Conservation (phyloP, 1,139 yeast species). For the Zygosaccharomyces pseudobailii region DNA sequence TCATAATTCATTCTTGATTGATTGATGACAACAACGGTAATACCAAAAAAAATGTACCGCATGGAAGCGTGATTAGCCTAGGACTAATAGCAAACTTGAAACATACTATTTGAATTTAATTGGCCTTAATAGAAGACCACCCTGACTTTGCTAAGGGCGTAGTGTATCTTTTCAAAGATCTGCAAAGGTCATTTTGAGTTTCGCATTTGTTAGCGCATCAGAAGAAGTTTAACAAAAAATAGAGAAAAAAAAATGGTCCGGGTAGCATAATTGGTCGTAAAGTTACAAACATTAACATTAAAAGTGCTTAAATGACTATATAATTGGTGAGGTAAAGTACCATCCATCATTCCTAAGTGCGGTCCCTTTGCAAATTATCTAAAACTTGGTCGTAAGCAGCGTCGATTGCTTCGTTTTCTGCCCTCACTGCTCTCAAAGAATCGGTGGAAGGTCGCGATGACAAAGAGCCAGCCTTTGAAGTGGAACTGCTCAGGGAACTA, state of each 20-base stretch:
- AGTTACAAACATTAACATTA: not conserved
- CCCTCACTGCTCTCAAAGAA: slow-evolving; percentile 11
- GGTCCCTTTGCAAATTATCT: slow-evolving; percentile 39
- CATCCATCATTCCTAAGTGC: slow-evolving; percentile 11
- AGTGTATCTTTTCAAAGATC: not conserved
- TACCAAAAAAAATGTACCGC: no score
- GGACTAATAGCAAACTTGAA: not conserved
- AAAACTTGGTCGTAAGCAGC: slow-evolving; percentile 51
- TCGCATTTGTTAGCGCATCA: not conserved
- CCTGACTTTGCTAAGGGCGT: not conserved
- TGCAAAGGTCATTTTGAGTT: not conserved
- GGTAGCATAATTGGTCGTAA: not conserved
- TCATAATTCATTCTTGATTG: no score
- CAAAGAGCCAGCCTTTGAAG: not conserved
- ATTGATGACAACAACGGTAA: no score
- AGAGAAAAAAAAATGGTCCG: not conserved
- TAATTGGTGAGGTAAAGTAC: not conserved
- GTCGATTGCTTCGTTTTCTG: slow-evolving; percentile 37
- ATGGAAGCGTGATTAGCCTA: no score
- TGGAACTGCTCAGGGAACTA: slow-evolving; percentile 12
- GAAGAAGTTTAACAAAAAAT: not conserved
- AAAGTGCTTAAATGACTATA: not conserved
- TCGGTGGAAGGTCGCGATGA: not conserved
- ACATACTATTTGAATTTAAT: slow-evolving; percentile 1
- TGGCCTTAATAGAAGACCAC: not conserved